Base-by-base conservation (phyloP, 495 filamentous ascomycete genomes). In the Eremomyces bilateralis region DNA sequence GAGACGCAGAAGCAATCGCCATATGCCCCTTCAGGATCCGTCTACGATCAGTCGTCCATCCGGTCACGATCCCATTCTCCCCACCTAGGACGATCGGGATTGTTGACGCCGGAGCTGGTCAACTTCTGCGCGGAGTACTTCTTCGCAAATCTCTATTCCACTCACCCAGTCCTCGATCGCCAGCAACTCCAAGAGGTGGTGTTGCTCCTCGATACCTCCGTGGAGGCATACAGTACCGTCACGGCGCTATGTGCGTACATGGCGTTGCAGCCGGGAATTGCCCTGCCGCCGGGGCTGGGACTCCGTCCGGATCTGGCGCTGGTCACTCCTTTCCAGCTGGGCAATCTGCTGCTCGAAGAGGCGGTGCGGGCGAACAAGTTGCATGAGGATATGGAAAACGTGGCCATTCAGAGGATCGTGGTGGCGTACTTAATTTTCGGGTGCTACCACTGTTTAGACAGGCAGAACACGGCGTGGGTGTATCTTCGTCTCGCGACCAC, bases 391-490 rank as follows among this genome's bases (percentile, higher is more conserved):
- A 56, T 81, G 15, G 79, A 81, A 34, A 62, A 40, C 6, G 68
- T 76, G 2, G 75, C 70, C 0, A 53, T 79, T 21, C 70, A 72
- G 43, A 72, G 58, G 10, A 59, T 85, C 6, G 62, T 77, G 37
- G 84, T 79, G 8, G 81, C 75, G 3, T 88, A 76, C 54, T 83
- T 88, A 45, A 53, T 81, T 6, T 88, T 78, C 46, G 76, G 71
- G 3, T 73, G 71, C 31, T 71, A 75, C 51, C 77, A 76, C 41
- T 75, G 71, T 32, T 57, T 85, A 19, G 73, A 76, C 30, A 61
- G 69, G 51, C 70, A 76, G 47, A 67, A 73, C 43, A 69, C 71
- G 50, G 74, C 75, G 0, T 81, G 75, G 69, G 76, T 72, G 44
- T 65, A 76, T 52, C 57, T 80, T 3, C 67, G 74, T 15, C 72